phyloP scores from a whole-genome alignment of 257 asterid species.

The Eustoma russellianum region DNA sequence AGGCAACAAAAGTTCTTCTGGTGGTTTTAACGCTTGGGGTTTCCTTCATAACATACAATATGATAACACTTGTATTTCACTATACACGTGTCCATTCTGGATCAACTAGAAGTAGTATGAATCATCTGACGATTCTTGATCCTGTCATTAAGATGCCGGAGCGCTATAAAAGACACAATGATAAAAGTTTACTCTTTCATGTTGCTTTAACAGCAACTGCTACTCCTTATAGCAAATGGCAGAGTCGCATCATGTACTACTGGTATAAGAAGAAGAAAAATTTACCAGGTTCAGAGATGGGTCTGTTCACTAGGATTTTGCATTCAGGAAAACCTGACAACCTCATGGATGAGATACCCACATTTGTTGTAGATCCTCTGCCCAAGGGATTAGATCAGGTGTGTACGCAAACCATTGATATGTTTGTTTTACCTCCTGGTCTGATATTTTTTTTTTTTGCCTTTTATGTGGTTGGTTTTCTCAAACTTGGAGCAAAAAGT shows the following conservation, averaged over 20 bases:
- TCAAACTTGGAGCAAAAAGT: not conserved
- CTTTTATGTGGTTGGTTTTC: not conserved
- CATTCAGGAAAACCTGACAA: slow-evolving; percentile 56
- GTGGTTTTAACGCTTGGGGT: slow-evolving; percentile 25
- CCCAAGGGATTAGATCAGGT: slow-evolving; percentile 52
- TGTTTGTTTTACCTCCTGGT: not conserved
- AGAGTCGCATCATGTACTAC: slow-evolving; percentile 51
- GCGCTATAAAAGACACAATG: slow-evolving; percentile 12
- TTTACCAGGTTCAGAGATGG: slow-evolving; percentile 53
- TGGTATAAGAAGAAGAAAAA: slow-evolving; percentile 44
- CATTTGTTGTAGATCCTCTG: slow-evolving; percentile 54
- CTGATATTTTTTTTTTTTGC: not conserved
- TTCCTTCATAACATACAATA: slow-evolving; percentile 33
- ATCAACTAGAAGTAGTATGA: slow-evolving; percentile 3
- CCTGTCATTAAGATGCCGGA: slow-evolving; percentile 49
- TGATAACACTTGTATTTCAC: slow-evolving; percentile 14
- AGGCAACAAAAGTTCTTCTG: slow-evolving; percentile 15
- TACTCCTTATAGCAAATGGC: slow-evolving; percentile 46
- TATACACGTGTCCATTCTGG: slow-evolving; percentile 10
- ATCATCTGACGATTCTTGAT: slow-evolving; percentile 18
- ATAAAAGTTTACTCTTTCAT: slow-evolving; percentile 25
- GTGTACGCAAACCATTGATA: slow-evolving; percentile 4
- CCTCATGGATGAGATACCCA: slow-evolving; percentile 66
- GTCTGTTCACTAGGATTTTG: slow-evolving; percentile 47
- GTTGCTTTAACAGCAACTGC: slow-evolving; percentile 42